phyloP scores from a whole-genome alignment of 768 basidiomycete genomes.

The Leccinum rimulosum region DNA sequence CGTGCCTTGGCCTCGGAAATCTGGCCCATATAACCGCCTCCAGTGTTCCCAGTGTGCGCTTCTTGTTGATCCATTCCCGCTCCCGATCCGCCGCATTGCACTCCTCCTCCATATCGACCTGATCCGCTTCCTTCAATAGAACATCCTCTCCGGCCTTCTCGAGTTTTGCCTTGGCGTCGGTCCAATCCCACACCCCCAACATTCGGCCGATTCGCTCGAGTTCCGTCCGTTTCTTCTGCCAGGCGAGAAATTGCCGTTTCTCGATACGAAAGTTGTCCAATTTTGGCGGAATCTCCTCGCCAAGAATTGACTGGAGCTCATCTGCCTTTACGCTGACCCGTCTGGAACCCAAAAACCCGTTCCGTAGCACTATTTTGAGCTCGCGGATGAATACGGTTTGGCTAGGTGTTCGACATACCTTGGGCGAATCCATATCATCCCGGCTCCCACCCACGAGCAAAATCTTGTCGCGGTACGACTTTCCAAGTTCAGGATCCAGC shows the following conservation, averaged over 20 bases:
- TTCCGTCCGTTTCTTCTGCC: constrained; percentile 85
- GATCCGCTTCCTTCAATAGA: constrained; percentile 46
- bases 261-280: constrained; percentile 86
- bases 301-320: constrained; percentile 67
- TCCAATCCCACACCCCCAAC: constrained; percentile 89
- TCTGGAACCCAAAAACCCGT: too few relatives aligned
- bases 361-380: too few relatives aligned
- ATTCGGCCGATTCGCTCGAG: constrained; percentile 82
- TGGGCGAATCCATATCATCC: too few relatives aligned
- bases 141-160: constrained; percentile 57
- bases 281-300: constrained; percentile 93
- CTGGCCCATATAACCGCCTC: constrained; percentile 96
- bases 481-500: too few relatives aligned
- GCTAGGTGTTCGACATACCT: too few relatives aligned
- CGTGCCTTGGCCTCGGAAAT: constrained; percentile 80
- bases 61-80: constrained; percentile 60
- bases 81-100: constrained; percentile 66
- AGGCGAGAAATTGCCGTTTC: constrained; percentile 85
- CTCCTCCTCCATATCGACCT: constrained; percentile 49
- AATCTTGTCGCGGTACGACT: too few relatives aligned
- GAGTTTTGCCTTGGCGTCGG: constrained; percentile 51
- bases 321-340: too few relatives aligned
- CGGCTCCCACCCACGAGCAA: too few relatives aligned
- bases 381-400: too few relatives aligned
- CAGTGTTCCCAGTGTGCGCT: constrained; percentile 62